phyloP scores from a whole-genome alignment of 1,284 basidiomycete genomes.

The Volvariella surrecta region DNA sequence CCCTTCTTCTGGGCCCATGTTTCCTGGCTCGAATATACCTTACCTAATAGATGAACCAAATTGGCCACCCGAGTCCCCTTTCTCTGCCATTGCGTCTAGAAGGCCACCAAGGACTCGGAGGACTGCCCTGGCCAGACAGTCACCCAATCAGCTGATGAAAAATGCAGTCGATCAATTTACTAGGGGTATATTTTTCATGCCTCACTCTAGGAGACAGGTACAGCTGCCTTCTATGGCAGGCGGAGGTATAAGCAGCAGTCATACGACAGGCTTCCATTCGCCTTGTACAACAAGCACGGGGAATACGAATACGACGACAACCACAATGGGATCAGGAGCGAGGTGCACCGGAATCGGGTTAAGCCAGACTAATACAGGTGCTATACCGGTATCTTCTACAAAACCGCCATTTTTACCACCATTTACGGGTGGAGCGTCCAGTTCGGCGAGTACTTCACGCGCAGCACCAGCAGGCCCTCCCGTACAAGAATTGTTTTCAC shows the following conservation, averaged over 20 bases:
- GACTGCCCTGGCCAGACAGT: constrained; percentile 33
- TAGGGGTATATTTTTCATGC: constrained; percentile 63
- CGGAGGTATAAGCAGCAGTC: no score
- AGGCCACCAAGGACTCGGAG: constrained; percentile 45
- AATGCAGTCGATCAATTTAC: constrained; percentile 61
- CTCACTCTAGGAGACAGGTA: constrained; percentile 33
- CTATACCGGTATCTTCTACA: no score
- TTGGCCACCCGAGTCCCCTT: constrained; percentile 46
- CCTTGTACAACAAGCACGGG: constrained; percentile 1
- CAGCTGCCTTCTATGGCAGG: no score
- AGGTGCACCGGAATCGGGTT: background rate
- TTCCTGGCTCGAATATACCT: no score
- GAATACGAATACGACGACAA: background rate
- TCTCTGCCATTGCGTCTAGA: constrained; percentile 39
- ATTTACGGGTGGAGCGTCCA: background rate
- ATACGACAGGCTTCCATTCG: constrained; percentile 1
- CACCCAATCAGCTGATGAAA: constrained; percentile 43
- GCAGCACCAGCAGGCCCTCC: background rate
- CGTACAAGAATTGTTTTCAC: constrained; percentile 32
- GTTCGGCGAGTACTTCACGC: background rate
- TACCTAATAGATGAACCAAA: constrained; percentile 26
- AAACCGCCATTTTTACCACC: background rate
- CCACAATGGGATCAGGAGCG: background rate
- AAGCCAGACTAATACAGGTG: no score
- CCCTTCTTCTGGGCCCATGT: no score